Base-by-base conservation (phyloP, 352 stramenopile genomes). In the Phytopythium oedochilum region DNA sequence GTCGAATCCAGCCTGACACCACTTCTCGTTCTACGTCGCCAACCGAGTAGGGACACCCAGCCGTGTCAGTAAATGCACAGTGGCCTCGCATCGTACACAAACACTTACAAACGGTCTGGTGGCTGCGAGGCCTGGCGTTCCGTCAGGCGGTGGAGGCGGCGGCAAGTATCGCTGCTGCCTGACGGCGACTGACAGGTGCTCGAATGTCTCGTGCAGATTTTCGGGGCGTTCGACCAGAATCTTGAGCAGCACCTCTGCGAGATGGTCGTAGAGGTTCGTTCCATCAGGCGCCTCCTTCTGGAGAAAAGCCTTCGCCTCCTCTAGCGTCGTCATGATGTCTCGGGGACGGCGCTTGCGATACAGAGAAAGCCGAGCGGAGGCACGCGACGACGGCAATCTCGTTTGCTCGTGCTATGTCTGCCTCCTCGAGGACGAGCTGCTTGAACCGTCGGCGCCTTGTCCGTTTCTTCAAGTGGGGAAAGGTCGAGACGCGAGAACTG, bases 261-360 rank as follows among this genome's bases (percentile, higher is more conserved):
- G 64, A 45, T 94, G 85, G 53, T 94, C 83, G 56, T 96, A 95
- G 28, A 96, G 60, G 57, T 88, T 92, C 12, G 85, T 88, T 32
- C 83, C 85, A 45, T 92, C 82, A 6, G 50, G 40, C 8, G 61
- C 63, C 38, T 95, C 79, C 48, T 92, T 86, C 69, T 95, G 87
- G 52, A 96, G 59, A 60, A 94, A 96, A 2, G 89, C 87, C 61
- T 96, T 96, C 22, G 87, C 88, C 60, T 93, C 82, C 32, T 96
- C 89, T 43, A 96, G 64, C 44, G 77, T 89, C 57, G 78, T 86
- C 75, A 88, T 89, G 10, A 10, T 49, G 40, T 6, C 35, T 15
- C 20, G 18, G n/a, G 7, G 10, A 23, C 40, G 7, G 22, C 39
- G 10, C n/a, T 18, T 7, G 8, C 11, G 20, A 28, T 4, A 26